Conservation (phyloP, 2,329 filamentous ascomycete species). For the Monilinia vaccinii-corymbosi region DNA sequence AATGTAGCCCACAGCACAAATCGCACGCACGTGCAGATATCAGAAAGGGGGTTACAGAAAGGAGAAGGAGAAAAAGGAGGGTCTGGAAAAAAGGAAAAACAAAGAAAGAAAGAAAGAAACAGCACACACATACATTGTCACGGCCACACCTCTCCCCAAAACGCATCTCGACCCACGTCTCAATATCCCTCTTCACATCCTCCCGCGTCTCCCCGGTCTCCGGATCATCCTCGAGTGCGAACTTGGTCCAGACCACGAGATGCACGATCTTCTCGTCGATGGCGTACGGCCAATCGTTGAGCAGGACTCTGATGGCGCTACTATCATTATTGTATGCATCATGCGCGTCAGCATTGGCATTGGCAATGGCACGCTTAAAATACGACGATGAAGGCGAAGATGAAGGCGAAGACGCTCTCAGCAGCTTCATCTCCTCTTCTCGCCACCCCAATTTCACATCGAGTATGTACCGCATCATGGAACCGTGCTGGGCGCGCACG, state of each 20-base stretch:
- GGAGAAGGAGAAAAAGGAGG: too few species aligned
- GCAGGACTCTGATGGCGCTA: conserved; percentile 68
- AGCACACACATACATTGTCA: conserved; percentile 45
- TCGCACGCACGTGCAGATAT: too few species aligned
- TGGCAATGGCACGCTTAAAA: too few species aligned
- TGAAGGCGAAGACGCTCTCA: too few species aligned
- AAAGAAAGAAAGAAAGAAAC: too few species aligned
- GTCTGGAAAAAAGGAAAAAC: too few species aligned
- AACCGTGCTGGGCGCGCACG: conserved; percentile 60
- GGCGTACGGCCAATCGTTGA: conserved; percentile 94
- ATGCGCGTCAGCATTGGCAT: too few species aligned
- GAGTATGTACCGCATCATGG: conserved; percentile 69
- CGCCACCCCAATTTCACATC: conserved; percentile 62
- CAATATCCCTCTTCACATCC: conserved; percentile 53
- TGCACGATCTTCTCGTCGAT: conserved; percentile 71
- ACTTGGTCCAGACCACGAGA: conserved; percentile 90
- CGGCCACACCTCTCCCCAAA: conserved; percentile 49
- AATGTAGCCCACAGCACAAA: too few species aligned
- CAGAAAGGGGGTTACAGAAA: too few species aligned
- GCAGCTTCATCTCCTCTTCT: conserved; percentile 33
- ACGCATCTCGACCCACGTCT: conserved; percentile 57
- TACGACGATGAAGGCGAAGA: too few species aligned
- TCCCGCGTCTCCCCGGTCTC: conserved; percentile 52
- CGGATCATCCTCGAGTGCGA: conserved; percentile 61
- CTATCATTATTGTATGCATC: too few species aligned